Base-by-base conservation (phyloP, 2,329 filamentous ascomycete species). In the Alternaria metachromatica region DNA sequence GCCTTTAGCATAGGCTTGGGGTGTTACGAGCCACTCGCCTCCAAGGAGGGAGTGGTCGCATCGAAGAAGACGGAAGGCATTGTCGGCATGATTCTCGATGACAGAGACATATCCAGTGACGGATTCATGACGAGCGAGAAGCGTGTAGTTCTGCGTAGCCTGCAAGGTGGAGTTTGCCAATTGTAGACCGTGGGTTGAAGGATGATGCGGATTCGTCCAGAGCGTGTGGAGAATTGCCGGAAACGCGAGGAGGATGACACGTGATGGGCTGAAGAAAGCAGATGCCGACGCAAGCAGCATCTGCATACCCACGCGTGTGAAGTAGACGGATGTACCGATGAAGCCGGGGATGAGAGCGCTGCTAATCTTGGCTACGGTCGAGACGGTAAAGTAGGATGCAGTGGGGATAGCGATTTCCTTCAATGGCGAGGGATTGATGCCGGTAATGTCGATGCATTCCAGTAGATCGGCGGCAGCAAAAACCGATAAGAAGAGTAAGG, bases 21-120 rank as follows among this genome's bases (percentile, higher is more conserved):
- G 77, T 2, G 85, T 87, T 77, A 90, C 80, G 12, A 90, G 86
- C 95, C 95, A 99, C 80, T 97, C 92, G 37, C 96, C 96, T 44
- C 96, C 96, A 2, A 99, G 86, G 30, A 99, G 85, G 74, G 94
- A 97, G 79, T 99, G 96, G 74, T 98, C 96, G 78, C 94, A 97
- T 64, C 96, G 89, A 85, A 99, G 88, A 15, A 94, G 88, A 2
- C 94, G 88, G 80, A 92, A 97, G 1, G 89, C 87, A 43, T 88
- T 84, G 6, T 89, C 81, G 7, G 67, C 69, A 8, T 85, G 76
- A 76, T 89, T 96, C 69, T 99, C 92, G 25, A 97, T 78, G 2
- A 99, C 92, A 0, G 95, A 97, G 46, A 99, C 85, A 76, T 99
- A 98, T 7, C 96, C 96, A 0, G 96, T 98, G 53, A 91, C 80